A percentile compares a stretch with the other conserved stretches of the same genome.
Evolutionary conservation across 2,329 filamentous ascomycete species (phyloP).

Genomic region (Epichloe sibirici): DNA sequence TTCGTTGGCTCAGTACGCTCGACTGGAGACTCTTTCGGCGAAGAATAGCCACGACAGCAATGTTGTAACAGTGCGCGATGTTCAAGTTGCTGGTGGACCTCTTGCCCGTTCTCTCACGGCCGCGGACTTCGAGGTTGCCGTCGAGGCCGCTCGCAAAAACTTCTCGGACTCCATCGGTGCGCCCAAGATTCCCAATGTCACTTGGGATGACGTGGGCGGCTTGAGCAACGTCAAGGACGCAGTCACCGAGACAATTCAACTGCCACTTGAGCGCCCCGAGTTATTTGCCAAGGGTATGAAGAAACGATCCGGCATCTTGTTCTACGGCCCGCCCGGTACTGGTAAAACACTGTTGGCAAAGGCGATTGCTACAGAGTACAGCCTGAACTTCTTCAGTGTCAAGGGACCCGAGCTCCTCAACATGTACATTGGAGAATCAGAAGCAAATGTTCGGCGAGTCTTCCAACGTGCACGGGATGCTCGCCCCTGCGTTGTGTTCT

Average conservation of each 20-base stretch:
- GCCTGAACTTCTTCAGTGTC: constrained; percentile 87
- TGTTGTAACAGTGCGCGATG: constrained; percentile 58
- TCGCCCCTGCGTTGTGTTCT: constrained; percentile 81
- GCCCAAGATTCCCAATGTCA: constrained; percentile 94
- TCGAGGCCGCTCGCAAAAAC: constrained; percentile 92
- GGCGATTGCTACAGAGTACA: constrained; percentile 87
- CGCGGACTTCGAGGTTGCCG: constrained; percentile 79
- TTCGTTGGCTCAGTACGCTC: constrained; percentile 59
- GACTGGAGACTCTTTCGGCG: constrained; percentile 60
- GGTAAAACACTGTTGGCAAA: constrained; percentile 89
- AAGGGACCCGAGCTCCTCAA: constrained; percentile 86
- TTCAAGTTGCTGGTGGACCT: constrained; percentile 79
- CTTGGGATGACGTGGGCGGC: constrained; percentile 92
- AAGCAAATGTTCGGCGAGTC: constrained; percentile 80
- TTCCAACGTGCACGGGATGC: constrained; percentile 82
- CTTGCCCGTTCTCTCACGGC: constrained; percentile 67
- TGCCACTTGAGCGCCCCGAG: constrained; percentile 82
- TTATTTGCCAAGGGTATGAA: constrained; percentile 97
- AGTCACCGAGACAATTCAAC: constrained; percentile 91
- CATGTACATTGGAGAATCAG: constrained; percentile 93
- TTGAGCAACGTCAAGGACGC: constrained; percentile 90
- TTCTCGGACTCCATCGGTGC: constrained; percentile 96
- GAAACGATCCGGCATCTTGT: constrained; percentile 86
- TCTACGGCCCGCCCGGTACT: constrained; percentile 83
- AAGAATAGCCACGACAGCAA: constrained; percentile 26